Evolutionary conservation across 495 filamentous ascomycete species (phyloP), one percentile per base, ranked within the genome.

Genomic region (Lasiosphaeria ovina): DNA sequence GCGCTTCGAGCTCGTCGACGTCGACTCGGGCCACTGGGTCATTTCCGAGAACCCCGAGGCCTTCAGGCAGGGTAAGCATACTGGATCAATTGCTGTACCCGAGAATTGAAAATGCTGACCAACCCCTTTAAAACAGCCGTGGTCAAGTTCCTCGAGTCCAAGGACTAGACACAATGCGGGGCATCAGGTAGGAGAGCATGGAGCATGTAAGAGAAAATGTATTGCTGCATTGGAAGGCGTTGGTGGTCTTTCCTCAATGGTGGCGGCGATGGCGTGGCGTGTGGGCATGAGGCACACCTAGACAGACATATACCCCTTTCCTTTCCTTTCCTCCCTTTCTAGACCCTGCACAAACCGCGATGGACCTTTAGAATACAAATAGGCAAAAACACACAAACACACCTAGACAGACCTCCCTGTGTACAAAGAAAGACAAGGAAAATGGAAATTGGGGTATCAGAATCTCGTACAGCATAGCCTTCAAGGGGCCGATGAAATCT

Each of bases 11-110:
- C 69, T 97, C 36, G 84, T 80, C 12, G 93, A 97, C 76, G 83
- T 97, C 38, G 90, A 97, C 17, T 83, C 88, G 5, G 94, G 94
- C 0, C 94, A 98, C 69, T 98, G 94, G 94, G 77, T 98, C 0
- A 93, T 95, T 64, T 91, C 90, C 9, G 93, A 98, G 79, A 90
- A 92, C 59, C 94, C 94, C 0, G 88, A 94, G 70, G 87, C 77
- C 3, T 98, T 98, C 69, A 81, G 88, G 68, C 77, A 85, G 79
- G 89, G 91, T 95, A 72, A 73, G 84, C 49, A 10, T 57, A 10
- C n/a, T 14, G 6, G 6, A 33, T 33, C 72, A 11, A 54, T 38
- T 38, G 24, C 51, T 49, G 8, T 11, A 50, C 48, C 1, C 3
- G 11, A n/a, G 11, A 50, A 50, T 50, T 50, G 8, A 50, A 50